Base-by-base conservation (phyloP, 164 flowering plant genomes). In the Buxus sempervirens region DNA sequence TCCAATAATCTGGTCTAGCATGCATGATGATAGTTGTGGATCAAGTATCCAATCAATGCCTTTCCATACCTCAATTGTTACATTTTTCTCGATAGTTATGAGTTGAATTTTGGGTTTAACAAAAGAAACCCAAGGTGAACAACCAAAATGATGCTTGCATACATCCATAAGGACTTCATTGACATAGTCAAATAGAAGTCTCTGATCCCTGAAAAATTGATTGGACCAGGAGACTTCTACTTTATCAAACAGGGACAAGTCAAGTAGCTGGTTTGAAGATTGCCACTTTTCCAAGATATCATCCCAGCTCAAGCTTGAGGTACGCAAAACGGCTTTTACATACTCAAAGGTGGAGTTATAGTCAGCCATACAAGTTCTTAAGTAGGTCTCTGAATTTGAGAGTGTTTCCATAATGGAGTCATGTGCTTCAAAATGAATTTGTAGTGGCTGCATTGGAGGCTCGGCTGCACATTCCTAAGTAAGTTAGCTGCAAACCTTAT, bases 141-240 rank as follows among this genome's bases (percentile, higher is more conserved):
- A 70, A 63, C 70, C 54, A 14, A 66, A 63, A 60, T 72, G 45
- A 58, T 19, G 18, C 24, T 60, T 19, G 16, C 48, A 65, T n/a
- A 72, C 32, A 42, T 77, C 75, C 14, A 54, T 18, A 25, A 80
- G 67, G 38, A 79, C 77, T 73, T 82, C 83, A 53, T 69, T 67
- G 15, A 76, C 58, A 32, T 58, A 75, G 60, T 79, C 77, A 58
- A 72, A 64, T 8, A 80, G 60, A 32, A 80, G 80, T 56, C 21
- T 62, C 16, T 24, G 73, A 48, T 77, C 80, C 41, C 22, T 14
- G 26, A 45, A 64, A 58, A 26, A 32, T 25, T 67, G 68, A 54
- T 22, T 8, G 36, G 63, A 22, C 15, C 21, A 64, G 54, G 38
- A 32, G 38, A 70, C 32, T 55, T 70, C 64, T 3, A 68, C 42